A percentile compares a stretch with the other conserved stretches of the same genome.
Conservation (phyloP, 2,329 filamentous ascomycete species). For the Curvularia eragrostidis region DNA sequence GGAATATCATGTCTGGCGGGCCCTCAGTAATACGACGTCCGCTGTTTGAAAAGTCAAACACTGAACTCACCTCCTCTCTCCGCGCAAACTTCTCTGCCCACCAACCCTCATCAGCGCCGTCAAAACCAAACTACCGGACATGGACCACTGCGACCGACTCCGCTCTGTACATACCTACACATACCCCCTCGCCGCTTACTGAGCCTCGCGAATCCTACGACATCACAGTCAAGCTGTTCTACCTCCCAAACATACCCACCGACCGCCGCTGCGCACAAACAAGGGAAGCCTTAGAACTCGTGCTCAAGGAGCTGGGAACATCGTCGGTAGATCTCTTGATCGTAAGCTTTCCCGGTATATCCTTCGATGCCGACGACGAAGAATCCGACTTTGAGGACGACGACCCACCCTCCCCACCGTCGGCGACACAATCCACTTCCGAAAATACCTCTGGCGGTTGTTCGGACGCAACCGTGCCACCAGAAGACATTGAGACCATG, state of each 20-base stretch:
- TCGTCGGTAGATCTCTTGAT: conserved; percentile 84
- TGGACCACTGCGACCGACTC: conserved; percentile 69
- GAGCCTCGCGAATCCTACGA: conserved; percentile 89
- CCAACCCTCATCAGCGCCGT: conserved; percentile 63
- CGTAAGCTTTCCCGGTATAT: conserved; percentile 89
- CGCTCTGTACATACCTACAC: conserved; percentile 76
- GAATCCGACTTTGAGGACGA: conserved; percentile 72
- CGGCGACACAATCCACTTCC: conserved; percentile 20
- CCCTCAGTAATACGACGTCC: conserved; percentile 84
- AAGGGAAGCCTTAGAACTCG: conserved; percentile 77
- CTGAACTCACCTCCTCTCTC: conserved; percentile 88
- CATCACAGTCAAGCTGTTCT: conserved; percentile 95
- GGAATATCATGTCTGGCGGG: conserved; percentile 85
- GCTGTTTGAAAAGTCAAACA: conserved; percentile 82
- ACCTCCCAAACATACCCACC: conserved; percentile 74
- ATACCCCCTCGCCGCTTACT: conserved; percentile 72
- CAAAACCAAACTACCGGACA: conserved; percentile 53
- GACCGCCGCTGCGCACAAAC: conserved; percentile 73
- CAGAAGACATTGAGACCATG: conserved; percentile 65
- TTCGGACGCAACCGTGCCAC: conserved; percentile 43
- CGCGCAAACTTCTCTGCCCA: conserved; percentile 81
- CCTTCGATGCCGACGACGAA: conserved; percentile 91
- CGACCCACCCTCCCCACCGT: conserved; percentile 29
- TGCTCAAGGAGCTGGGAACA: conserved; percentile 79
- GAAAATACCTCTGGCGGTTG: conserved; percentile 55